These are phyloP conservation scores for Quaeritorhiza haematococci DNA, from an alignment of 371 early-diverging fungal species.

Conservation along the genomic window DNA sequence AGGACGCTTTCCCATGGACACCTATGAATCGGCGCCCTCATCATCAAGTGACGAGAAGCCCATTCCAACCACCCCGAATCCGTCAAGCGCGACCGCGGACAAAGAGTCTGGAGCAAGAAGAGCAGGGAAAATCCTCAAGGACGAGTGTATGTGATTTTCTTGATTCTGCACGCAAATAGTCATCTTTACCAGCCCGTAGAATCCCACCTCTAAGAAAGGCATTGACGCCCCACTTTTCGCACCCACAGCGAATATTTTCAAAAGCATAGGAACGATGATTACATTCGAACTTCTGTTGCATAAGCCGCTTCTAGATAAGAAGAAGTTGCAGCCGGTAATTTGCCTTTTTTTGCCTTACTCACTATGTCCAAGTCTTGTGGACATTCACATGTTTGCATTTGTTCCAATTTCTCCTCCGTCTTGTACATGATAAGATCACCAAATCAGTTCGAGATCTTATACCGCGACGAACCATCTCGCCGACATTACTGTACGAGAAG, in stretches of 20 bases:
- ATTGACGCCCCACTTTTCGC: too few species aligned
- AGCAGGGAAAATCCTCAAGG: slow-evolving; percentile 10
- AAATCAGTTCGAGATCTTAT: slow-evolving; percentile 46
- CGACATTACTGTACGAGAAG: slow-evolving; percentile 33
- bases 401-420: too few species aligned
- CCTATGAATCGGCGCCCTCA: slow-evolving; percentile 15
- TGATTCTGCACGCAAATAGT: too few species aligned
- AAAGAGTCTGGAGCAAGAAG: slow-evolving; percentile 5
- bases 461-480: slow-evolving; percentile 32
- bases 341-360: too few species aligned
- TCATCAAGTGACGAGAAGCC: neutral
- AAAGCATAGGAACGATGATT: slow-evolving; percentile 29
- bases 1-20: slow-evolving; percentile 23
- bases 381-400: too few species aligned
- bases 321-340: slow-evolving; percentile 46
- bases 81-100: neutral
- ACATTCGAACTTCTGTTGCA: slow-evolving; percentile 33
- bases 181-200: too few species aligned
- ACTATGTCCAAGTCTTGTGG: too few species aligned
- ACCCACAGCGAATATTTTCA: slow-evolving; percentile 27
- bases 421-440: too few species aligned
- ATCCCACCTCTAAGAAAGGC: too few species aligned
- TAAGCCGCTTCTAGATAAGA: slow-evolving; percentile 43
- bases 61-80: neutral
- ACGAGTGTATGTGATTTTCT: slow-evolving; percentile 10